These are phyloP conservation scores for Roridomyces roridus DNA, from an alignment of 768 basidiomycete genomes.

Conservation along the genomic window DNA sequence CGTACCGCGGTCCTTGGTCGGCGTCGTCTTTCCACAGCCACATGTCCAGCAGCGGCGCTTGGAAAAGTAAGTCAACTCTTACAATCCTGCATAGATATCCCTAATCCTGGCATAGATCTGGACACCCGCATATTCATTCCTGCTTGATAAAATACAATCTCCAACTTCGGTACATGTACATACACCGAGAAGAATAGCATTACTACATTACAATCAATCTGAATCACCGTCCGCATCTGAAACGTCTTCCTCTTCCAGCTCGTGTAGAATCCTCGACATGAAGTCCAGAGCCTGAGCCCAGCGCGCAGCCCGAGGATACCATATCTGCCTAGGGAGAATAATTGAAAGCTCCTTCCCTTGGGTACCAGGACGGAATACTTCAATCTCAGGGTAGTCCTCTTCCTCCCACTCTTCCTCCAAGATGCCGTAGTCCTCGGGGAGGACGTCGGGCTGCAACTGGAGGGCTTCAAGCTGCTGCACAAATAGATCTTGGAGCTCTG, in stretches of 20 bases:
- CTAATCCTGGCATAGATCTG: no score
- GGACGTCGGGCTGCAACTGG: not conserved
- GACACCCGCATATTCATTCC: no score
- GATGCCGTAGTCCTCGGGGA: slow-evolving; percentile 5
- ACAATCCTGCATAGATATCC: no score
- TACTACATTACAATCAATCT: not conserved
- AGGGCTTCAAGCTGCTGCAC: not conserved
- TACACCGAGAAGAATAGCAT: no score
- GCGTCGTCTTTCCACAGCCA: no score
- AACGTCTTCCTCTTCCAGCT: not conserved
- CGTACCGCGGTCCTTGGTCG: no score
- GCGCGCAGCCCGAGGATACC: slow-evolving; percentile 2
- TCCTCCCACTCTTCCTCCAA: slow-evolving; percentile 16
- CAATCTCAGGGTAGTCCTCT: slow-evolving; percentile 9
- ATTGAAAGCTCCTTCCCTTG: slow-evolving; percentile 8
- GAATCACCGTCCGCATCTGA: not conserved
- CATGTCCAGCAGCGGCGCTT: no score
- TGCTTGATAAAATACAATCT: no score
- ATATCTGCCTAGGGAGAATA: not conserved
- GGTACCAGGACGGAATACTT: not conserved
- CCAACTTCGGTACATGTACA: no score
- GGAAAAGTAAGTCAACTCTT: no score
- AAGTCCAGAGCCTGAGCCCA: slow-evolving; percentile 8
- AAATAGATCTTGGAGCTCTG: not conserved
- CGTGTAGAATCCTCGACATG: not conserved